Evolutionary conservation across 805 yeast genomes (phyloP), one percentile per base, ranked within the genome.

Genomic region (Yarrowia deformans): DNA sequence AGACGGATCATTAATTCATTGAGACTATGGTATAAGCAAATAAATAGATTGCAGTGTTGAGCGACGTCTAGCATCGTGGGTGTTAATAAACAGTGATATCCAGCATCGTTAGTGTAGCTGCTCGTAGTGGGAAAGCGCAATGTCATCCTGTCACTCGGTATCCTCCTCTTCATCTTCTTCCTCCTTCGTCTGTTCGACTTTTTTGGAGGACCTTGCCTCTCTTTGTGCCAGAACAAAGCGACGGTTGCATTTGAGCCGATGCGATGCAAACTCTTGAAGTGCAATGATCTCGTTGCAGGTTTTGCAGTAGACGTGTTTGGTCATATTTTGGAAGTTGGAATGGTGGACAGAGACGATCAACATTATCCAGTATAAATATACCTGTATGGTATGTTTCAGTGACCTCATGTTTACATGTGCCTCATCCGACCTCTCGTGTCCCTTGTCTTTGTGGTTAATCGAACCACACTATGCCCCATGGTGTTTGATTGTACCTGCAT

Each of bases 281-380:
- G 58, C 32, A 3, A 54, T 54, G 58, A 54, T 54, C 16, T 54
- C 58, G 43, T 54, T 54, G 43, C 58, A 54, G 4, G 42, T 18
- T 14, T 54, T 43, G 43, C 58, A 54, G 34, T 54, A 54, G 32
- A 54, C 18, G 43, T 35, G 37, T 19, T 54, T 54, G 12, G 43
- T 19, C 58, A 52, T 54, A 9, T 18, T 50, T 23, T 7, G 35
- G 3, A n/a, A 12, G n/a, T 7, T n/a, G 23, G 18, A n/a, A 23
- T 3, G 1, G 23, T 1, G 46, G 46, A 7, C n/a, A 8, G 35
- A 14, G 18, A 18, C 8, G 19, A 2, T 7, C 23, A 19, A 9
- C 12, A 12, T 14, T 48, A 29, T 9, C 19, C 8, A 13, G 5
- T n/a, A n/a, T 14, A 16, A 16, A 42, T 16, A 39, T 12, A 10